Conservation (phyloP, 2,329 filamentous ascomycete genomes). For the Coniella vitis region DNA sequence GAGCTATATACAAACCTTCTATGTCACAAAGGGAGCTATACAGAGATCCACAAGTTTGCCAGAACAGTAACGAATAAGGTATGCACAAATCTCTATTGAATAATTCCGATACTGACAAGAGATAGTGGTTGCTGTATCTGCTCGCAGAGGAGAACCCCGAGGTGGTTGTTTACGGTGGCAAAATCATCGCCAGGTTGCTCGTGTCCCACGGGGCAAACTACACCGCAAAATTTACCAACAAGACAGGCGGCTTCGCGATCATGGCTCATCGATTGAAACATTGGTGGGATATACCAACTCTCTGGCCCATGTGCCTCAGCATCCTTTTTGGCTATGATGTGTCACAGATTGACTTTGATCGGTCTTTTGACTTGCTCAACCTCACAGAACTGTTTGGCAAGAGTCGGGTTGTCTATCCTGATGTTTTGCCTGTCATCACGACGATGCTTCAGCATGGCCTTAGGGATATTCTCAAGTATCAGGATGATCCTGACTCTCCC, state of each 20-base stretch:
- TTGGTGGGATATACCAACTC: constrained; percentile 79
- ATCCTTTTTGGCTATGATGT: constrained; percentile 83
- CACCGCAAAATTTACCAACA: constrained; percentile 73
- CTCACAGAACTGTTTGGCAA: constrained; percentile 68
- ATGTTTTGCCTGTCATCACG: constrained; percentile 71
- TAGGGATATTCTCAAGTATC: constrained; percentile 58
- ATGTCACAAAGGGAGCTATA: constrained; percentile 62
- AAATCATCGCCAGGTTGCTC: constrained; percentile 76
- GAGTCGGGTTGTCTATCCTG: constrained; percentile 64
- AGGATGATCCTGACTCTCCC: constrained; percentile 53
- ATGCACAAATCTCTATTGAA: constrained; percentile 23
- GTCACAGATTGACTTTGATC: constrained; percentile 64
- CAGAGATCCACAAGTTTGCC: constrained; percentile 78
- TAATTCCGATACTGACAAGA: not conserved
- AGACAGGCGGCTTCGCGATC: constrained; percentile 81
- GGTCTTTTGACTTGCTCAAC: constrained; percentile 65
- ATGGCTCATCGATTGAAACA: constrained; percentile 74
- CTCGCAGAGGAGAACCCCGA: constrained; percentile 80
- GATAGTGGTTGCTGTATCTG: constrained; percentile 85
- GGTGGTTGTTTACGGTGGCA: constrained; percentile 72
- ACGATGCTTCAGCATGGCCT: constrained; percentile 84
- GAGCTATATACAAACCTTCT: constrained; percentile 72
- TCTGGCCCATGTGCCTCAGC: constrained; percentile 86
- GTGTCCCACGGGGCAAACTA: constrained; percentile 77
- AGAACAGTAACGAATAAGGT: constrained; percentile 94